Percentiles rank a stretch among this genome's conserved stretches.
These are phyloP conservation scores for Phylloporus scabripes DNA, from an alignment of 768 basidiomycete genomes.

Conservation along the genomic window DNA sequence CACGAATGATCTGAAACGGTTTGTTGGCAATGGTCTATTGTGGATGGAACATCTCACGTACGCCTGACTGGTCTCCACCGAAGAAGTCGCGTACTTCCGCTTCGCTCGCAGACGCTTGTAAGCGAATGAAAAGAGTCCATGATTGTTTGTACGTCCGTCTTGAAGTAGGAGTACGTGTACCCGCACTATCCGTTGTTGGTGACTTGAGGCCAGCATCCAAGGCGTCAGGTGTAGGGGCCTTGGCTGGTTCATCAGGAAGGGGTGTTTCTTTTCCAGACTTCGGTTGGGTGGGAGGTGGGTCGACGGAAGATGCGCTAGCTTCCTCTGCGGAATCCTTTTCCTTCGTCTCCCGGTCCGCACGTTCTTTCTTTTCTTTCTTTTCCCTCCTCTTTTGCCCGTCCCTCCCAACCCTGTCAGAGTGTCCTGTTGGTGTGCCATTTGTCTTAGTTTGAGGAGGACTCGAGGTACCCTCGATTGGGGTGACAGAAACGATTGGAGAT, in stretches of 20 bases:
- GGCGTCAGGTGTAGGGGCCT: slow-evolving; percentile 24
- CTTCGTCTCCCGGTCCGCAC: slow-evolving; percentile 38
- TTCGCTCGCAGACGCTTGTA: slow-evolving; percentile 51
- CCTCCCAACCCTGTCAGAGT: slow-evolving; percentile 48
- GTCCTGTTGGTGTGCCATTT: slow-evolving; percentile 28
- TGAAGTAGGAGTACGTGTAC: slow-evolving; percentile 67
- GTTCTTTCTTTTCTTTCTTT: slow-evolving; percentile 58
- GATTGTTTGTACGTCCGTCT: slow-evolving; percentile 62
- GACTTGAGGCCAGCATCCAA: slow-evolving; percentile 42
- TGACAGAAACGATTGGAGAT: slow-evolving; percentile 29
- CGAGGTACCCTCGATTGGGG: slow-evolving; percentile 35
- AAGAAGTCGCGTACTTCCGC: slow-evolving; percentile 72
- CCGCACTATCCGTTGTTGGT: slow-evolving; percentile 53
- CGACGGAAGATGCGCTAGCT: slow-evolving; percentile 22
- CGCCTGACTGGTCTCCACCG: slow-evolving; percentile 61
- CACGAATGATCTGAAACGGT: slow-evolving; percentile 53
- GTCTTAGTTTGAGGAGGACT: slow-evolving; percentile 29
- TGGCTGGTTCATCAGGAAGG: slow-evolving; percentile 20
- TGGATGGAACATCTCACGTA: slow-evolving; percentile 32
- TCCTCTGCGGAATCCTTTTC: slow-evolving; percentile 36
- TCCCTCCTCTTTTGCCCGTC: slow-evolving; percentile 57
- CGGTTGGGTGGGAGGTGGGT: slow-evolving; percentile 16
- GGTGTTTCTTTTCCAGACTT: slow-evolving; percentile 41
- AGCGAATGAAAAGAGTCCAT: slow-evolving; percentile 82
- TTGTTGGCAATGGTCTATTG: not conserved